Conservation (phyloP, 768 basidiomycete genomes). For the Lentinula sp. region DNA sequence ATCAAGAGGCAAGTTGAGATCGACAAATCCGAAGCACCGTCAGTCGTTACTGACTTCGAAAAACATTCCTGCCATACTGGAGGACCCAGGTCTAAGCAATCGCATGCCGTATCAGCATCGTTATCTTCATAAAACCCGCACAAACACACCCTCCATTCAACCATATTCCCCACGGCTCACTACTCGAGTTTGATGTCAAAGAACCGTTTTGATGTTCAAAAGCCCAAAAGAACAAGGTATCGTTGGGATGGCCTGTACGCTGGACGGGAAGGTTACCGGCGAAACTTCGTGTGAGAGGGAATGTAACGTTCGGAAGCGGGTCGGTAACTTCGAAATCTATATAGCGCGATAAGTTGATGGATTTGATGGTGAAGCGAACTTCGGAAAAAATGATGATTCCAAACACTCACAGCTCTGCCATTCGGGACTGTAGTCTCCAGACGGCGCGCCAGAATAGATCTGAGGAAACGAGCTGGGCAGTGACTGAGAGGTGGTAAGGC, state of each 20-base stretch:
- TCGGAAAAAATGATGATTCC: not conserved
- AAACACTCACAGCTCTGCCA: slow-evolving; percentile 56
- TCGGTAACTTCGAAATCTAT: slow-evolving; percentile 59
- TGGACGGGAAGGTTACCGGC: slow-evolving; percentile 63
- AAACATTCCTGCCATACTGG: slow-evolving; percentile 4
- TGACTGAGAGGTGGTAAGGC: not conserved
- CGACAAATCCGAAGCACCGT: not conserved
- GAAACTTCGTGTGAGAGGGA: slow-evolving; percentile 36
- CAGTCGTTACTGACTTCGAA: slow-evolving; percentile 1
- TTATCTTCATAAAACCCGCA: not conserved
- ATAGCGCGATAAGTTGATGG: not conserved
- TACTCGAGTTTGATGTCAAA: slow-evolving; percentile 17
- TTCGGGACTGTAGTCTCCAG: slow-evolving; percentile 41
- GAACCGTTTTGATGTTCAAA: slow-evolving; percentile 54
- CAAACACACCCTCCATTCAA: slow-evolving; percentile 59
- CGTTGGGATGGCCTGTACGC: slow-evolving; percentile 52
- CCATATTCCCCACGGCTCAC: slow-evolving; percentile 70
- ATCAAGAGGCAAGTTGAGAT: not conserved
- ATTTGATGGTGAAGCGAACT: not conserved
- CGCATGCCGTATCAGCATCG: not conserved
- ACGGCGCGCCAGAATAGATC: slow-evolving; percentile 38
- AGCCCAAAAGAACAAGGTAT: slow-evolving; percentile 63
- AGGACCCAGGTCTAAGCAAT: slow-evolving; percentile 2
- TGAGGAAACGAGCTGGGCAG: slow-evolving; percentile 32
- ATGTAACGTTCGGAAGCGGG: slow-evolving; percentile 53